Percentiles rank a stretch among this genome's conserved stretches.
phyloP scores from a whole-genome alignment of 1,284 basidiomycete species.

The Ganoderma sinense region DNA sequence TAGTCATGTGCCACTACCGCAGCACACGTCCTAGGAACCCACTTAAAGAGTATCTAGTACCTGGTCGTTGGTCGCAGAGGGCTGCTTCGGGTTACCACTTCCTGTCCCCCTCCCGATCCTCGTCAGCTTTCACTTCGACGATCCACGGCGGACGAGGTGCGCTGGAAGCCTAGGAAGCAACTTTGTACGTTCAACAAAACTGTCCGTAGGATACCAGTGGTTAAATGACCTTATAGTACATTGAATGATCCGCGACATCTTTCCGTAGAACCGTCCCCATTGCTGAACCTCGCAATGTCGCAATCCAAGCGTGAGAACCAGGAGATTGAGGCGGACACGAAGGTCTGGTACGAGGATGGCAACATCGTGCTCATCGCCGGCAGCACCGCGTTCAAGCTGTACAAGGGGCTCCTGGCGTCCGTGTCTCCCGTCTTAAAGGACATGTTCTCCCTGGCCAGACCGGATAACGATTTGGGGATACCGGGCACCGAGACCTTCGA shows the following conservation, averaged over 20 bases:
- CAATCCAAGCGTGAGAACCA: not conserved
- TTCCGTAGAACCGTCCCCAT: not conserved
- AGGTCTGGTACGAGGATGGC: constrained; percentile 3
- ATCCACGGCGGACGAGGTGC: not conserved
- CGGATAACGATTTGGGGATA: not conserved
- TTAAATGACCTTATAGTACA: too few species aligned
- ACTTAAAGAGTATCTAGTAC: not conserved
- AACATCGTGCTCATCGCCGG: constrained; percentile 1
- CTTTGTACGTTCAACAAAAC: too few species aligned
- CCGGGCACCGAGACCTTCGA: not conserved
- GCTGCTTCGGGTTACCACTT: not conserved
- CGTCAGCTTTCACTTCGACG: not conserved
- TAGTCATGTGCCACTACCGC: not conserved
- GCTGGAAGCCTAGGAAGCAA: not conserved
- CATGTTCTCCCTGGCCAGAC: not conserved
- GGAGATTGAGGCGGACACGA: not conserved
- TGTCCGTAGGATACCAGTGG: too few species aligned
- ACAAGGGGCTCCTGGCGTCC: not conserved
- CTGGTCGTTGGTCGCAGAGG: too few species aligned
- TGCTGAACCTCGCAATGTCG: not conserved
- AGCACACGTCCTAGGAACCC: not conserved
- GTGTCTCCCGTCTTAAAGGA: not conserved
- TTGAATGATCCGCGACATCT: not conserved
- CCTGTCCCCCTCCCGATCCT: not conserved
- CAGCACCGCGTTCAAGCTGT: not conserved